These are phyloP conservation scores for Pseudonectria buxi DNA, from an alignment of 2,329 filamentous ascomycete species.

Conservation along the genomic window DNA sequence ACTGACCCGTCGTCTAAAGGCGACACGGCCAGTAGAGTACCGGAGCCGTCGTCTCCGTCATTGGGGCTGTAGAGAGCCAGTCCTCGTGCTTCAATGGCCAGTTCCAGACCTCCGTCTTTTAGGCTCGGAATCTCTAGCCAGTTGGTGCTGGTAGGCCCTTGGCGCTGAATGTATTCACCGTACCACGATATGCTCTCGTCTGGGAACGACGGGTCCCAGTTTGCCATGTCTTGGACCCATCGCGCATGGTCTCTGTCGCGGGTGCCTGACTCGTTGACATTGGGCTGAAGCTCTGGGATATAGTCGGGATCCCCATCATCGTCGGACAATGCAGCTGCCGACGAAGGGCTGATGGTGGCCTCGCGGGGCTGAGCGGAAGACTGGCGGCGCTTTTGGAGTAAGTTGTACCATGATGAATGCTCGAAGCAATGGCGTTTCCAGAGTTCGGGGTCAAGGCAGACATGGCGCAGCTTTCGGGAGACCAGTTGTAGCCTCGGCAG, in stretches of 20 bases:
- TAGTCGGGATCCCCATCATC: constrained; percentile 23
- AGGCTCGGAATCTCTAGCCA: constrained; percentile 66
- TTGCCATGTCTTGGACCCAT: constrained; percentile 53
- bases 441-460: constrained; percentile 66
- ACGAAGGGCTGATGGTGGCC: not conserved
- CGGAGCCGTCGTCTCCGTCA: constrained; percentile 39
- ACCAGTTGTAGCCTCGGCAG: constrained; percentile 63
- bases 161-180: constrained; percentile 77
- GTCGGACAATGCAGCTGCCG: constrained; percentile 18
- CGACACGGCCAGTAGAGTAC: constrained; percentile 55
- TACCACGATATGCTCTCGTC: constrained; percentile 76
- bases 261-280: constrained; percentile 17
- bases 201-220: constrained; percentile 76
- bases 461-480: constrained; percentile 55
- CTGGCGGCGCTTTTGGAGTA: constrained; percentile 39
- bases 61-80: constrained; percentile 57
- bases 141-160: constrained; percentile 64
- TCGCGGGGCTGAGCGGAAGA: constrained; percentile 16
- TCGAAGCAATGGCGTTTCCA: constrained; percentile 75
- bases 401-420: constrained; percentile 57
- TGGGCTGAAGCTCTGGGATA: constrained; percentile 6
- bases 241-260: constrained; percentile 14
- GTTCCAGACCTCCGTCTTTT: constrained; percentile 33
- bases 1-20: constrained; percentile 82
- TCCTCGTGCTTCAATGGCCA: constrained; percentile 62